phyloP scores from a whole-genome alignment of 2,329 filamentous ascomycete species.

The Cordyceps militaris region DNA sequence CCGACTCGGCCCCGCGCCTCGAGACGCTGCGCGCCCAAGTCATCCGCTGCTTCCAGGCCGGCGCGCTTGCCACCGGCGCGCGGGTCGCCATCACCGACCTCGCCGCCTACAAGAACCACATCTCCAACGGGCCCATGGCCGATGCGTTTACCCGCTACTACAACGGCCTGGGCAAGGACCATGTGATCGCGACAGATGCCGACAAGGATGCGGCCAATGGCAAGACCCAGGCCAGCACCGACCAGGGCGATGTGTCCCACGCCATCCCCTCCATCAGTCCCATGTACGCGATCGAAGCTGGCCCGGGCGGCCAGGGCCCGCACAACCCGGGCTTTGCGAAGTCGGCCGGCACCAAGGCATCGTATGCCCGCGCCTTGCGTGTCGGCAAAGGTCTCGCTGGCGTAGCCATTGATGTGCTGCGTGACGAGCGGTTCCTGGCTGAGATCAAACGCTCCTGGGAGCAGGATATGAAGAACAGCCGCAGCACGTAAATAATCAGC shows the following conservation, averaged over 20 bases:
- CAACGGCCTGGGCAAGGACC: slow-evolving; percentile 28
- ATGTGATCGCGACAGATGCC: slow-evolving; percentile 26
- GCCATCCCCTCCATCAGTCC: slow-evolving; percentile 48
- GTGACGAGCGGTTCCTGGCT: slow-evolving; percentile 32
- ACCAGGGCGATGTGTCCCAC: slow-evolving; percentile 53
- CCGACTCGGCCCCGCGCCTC: slow-evolving; percentile 34
- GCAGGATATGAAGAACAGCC: slow-evolving; percentile 10
- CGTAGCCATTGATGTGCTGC: slow-evolving; percentile 40
- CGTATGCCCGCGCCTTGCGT: slow-evolving; percentile 38
- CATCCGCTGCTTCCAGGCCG: slow-evolving; percentile 31
- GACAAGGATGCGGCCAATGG: slow-evolving; percentile 35
- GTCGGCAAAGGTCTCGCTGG: slow-evolving; percentile 43
- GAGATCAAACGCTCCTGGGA: slow-evolving; percentile 27
- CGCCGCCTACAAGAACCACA: slow-evolving; percentile 45
- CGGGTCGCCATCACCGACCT: slow-evolving; percentile 32
- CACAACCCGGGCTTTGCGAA: slow-evolving; percentile 47
- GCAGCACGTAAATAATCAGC: neutral
- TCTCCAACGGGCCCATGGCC: slow-evolving; percentile 45
- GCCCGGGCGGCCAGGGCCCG: slow-evolving; percentile 35
- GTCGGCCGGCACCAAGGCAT: slow-evolving; percentile 40
- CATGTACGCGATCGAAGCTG: slow-evolving; percentile 40
- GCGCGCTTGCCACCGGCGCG: slow-evolving; percentile 37
- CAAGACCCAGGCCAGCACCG: slow-evolving; percentile 46
- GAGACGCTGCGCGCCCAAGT: slow-evolving; percentile 34
- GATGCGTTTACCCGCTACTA: slow-evolving; percentile 37